phyloP scores from a whole-genome alignment of 2,329 filamentous ascomycete genomes.

The Exophiala oligosperma region DNA sequence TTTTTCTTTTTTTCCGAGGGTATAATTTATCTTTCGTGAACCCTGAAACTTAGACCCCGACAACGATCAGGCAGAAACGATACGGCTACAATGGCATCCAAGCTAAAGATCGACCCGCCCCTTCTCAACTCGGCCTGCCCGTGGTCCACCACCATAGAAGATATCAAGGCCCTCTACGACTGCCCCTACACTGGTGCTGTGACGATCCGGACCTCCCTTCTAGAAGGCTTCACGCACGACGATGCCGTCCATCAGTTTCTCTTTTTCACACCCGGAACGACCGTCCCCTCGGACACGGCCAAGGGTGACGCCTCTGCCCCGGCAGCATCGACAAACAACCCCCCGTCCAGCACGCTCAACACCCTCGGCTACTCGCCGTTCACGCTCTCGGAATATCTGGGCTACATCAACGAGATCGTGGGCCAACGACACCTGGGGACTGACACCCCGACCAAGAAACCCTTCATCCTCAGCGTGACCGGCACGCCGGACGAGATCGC shows the following conservation, averaged over 20 bases:
- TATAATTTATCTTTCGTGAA: no score
- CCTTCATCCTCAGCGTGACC: slow-evolving; percentile 66
- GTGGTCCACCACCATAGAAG: slow-evolving; percentile 67
- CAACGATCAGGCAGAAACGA: no score
- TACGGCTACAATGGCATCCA: slow-evolving; percentile 8
- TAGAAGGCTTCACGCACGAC: slow-evolving; percentile 64
- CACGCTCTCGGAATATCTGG: slow-evolving; percentile 59
- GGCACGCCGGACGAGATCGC: slow-evolving; percentile 60
- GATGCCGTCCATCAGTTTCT: slow-evolving; percentile 55
- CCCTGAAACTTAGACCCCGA: no score
- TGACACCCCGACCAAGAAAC: slow-evolving; percentile 45
- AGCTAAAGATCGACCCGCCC: slow-evolving; percentile 56
- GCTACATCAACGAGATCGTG: slow-evolving; percentile 53
- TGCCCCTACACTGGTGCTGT: slow-evolving; percentile 68
- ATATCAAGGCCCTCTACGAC: slow-evolving; percentile 62
- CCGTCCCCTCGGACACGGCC: slow-evolving; percentile 12
- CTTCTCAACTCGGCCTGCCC: slow-evolving; percentile 74
- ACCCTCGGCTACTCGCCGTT: slow-evolving; percentile 73
- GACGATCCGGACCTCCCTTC: slow-evolving; percentile 69
- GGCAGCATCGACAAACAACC: slow-evolving; percentile 2
- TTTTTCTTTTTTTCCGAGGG: no score
- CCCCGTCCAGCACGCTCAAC: slow-evolving; percentile 52
- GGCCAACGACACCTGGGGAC: slow-evolving; percentile 31
- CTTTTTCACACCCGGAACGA: slow-evolving; percentile 27
- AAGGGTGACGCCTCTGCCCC: slow-evolving; percentile 20